Evolutionary conservation across 805 yeast genomes (phyloP), one percentile per base, ranked within the genome.

Genomic region (Brettanomyces sp.): DNA sequence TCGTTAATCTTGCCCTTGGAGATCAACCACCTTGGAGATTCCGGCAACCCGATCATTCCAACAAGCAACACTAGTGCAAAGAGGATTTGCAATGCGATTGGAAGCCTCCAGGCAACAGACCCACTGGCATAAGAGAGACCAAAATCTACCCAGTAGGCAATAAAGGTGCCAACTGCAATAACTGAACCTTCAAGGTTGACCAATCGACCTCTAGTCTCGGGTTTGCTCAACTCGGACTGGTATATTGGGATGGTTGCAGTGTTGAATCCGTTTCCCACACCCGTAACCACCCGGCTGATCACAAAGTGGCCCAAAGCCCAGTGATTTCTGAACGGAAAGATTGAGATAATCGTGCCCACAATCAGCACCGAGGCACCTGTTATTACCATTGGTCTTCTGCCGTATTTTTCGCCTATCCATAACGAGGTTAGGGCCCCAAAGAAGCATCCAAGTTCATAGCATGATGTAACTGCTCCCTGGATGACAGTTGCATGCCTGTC

Each of bases 201-300:
- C 52, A 82, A 65, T 51, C 73, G 68, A 54, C 91, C 91, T 68
- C 90, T 77, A 50, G 69, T 71, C 50, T 74, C 77, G 9, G 87
- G 76, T 48, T 74, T 76, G 37, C 89, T 75, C 64, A 80, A 74
- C 64, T 85, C 95, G 1, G 91, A 74, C 60, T 82, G 90, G 79
- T 85, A 85, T 51, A 82, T 81, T 12, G 95, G 95, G 47, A 83
- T 82, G 32, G 89, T 81, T 14, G 89, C 79, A 13, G 90, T 82
- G 59, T 78, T 77, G 59, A 83, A 62, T 50, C 93, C 93, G 50
- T 80, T 82, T 55, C 91, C 95, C 40, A 83, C 53, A 53, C 95
- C 89, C 14, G 85, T 77, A 33, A 80, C 58, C 41, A 81, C 79
- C 68, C 95, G 76, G 24, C 86, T 91, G 51, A 82, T 65, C 44